Percentiles rank a stretch among this genome's conserved stretches.
Conservation (phyloP, 2,329 filamentous ascomycete species). For the Massarina eburnea region DNA sequence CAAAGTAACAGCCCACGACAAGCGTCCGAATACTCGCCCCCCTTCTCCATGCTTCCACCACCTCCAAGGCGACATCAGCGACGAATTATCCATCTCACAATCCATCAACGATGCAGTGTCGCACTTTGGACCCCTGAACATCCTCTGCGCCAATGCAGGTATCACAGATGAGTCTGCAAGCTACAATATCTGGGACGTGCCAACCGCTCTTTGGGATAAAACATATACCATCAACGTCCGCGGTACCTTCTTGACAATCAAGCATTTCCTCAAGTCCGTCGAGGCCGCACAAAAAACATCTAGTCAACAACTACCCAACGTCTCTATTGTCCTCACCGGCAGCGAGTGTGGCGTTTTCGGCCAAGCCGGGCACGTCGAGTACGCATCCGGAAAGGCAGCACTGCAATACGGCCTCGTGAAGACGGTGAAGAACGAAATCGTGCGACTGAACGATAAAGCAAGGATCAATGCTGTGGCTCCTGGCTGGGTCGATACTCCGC, state of each 20-base stretch:
- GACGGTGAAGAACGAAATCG: conserved; percentile 58
- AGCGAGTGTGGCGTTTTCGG: conserved; percentile 56
- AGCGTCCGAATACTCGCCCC: too few species aligned
- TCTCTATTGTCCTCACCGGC: conserved; percentile 57
- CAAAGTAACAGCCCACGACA: too few species aligned
- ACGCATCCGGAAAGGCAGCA: conserved; percentile 51
- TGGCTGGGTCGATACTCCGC: conserved; percentile 51
- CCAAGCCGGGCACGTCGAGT: conserved; percentile 54
- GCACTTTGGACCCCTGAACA: conserved; percentile 54
- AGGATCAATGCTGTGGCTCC: conserved; percentile 57
- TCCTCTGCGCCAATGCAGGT: conserved; percentile 54
- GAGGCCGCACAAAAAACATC: conserved; percentile 41
- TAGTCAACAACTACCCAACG: conserved; percentile 49
- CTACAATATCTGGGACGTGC: conserved; percentile 57
- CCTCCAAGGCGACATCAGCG: too few species aligned
- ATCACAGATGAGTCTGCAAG: conserved; percentile 54
- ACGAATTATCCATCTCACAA: too few species aligned
- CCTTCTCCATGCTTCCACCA: too few species aligned
- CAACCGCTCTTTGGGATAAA: conserved; percentile 55
- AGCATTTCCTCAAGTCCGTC: conserved; percentile 54
- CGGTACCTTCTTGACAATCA: conserved; percentile 58
- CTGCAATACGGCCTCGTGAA: conserved; percentile 57
- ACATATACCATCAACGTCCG: conserved; percentile 54
- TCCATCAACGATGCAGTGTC: conserved; percentile 45
- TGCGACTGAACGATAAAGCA: conserved; percentile 52